These are phyloP conservation scores for Podaxis sp. DNA, from an alignment of 768 basidiomycete genomes.

Conservation along the genomic window DNA sequence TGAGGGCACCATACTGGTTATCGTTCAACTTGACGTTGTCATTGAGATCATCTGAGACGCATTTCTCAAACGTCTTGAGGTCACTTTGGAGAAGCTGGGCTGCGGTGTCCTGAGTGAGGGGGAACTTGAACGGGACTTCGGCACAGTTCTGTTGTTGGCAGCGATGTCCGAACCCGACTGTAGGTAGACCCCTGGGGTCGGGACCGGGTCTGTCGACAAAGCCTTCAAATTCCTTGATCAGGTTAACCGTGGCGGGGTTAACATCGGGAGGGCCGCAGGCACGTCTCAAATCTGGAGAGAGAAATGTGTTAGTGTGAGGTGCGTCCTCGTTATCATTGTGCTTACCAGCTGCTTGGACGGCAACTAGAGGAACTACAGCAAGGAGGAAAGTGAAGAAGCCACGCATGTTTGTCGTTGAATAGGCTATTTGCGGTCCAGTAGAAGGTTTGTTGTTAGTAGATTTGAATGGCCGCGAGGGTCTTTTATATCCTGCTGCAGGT, in stretches of 20 bases:
- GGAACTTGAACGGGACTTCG: constrained; percentile 34
- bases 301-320: not conserved
- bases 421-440: not conserved
- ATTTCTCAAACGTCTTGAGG: constrained; percentile 22
- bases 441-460: not conserved
- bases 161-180: not conserved
- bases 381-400: not conserved
- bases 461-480: not conserved
- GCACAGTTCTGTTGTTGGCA: constrained; percentile 24
- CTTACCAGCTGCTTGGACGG: not conserved
- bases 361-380: not conserved
- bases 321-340: not conserved
- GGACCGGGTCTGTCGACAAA: not conserved
- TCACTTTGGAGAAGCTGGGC: constrained; percentile 25
- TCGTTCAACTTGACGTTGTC: constrained; percentile 23
- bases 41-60: constrained; percentile 25
- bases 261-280: not conserved
- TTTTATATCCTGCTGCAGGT: not conserved
- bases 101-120: constrained; percentile 24
- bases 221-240: not conserved
- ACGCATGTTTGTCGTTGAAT: not conserved
- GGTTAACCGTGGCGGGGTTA: not conserved
- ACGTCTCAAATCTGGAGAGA: not conserved
- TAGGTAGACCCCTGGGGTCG: not conserved
- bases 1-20: constrained; percentile 26